Conservation (phyloP, 1,139 yeast species). For the Groenewaldozyma sp. region DNA sequence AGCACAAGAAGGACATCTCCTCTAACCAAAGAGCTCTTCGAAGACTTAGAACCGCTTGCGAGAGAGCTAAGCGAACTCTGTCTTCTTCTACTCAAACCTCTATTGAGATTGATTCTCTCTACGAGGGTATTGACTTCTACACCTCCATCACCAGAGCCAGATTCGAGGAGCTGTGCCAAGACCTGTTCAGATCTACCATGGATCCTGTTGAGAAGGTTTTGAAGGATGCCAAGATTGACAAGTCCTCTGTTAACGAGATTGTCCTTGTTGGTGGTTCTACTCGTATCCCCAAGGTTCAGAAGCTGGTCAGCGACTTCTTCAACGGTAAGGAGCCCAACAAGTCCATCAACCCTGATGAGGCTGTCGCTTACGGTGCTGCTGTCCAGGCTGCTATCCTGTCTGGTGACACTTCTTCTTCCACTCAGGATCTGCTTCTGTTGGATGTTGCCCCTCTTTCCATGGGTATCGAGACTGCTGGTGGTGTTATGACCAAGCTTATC, state of each 20-base stretch:
- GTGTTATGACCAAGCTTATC: conserved; percentile 86
- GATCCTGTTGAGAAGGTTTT: conserved; percentile 98
- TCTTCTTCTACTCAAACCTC: conserved; percentile 96
- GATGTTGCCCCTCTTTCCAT: conserved; percentile 85
- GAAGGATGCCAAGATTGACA: conserved; percentile 88
- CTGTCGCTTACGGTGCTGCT: conserved; percentile 98
- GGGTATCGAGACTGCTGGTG: conserved; percentile 94
- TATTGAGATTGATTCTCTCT: conserved; percentile 92
- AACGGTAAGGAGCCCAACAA: conserved; percentile 95
- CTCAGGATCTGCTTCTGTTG: conserved; percentile 74
- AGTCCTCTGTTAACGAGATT: conserved; percentile 86
- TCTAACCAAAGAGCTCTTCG: conserved; percentile 92
- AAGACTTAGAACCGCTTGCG: conserved; percentile 98
- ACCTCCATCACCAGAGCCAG: conserved; percentile 98
- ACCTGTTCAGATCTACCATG: conserved; percentile 90
- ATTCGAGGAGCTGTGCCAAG: conserved; percentile 95
- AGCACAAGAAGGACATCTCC: conserved; percentile 89
- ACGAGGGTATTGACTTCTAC: conserved; percentile 95
- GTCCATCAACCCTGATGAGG: conserved; percentile 98
- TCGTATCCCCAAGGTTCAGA: conserved; percentile 98
- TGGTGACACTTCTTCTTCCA: conserved; percentile 75
- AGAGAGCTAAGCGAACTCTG: conserved; percentile 98
- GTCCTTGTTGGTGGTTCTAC: conserved; percentile 99
- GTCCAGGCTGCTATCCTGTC: conserved; percentile 84
- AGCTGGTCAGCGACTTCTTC: conserved; percentile 94